Conservation (phyloP, 805 yeast species). For the Kregervanrija fluxuum region DNA sequence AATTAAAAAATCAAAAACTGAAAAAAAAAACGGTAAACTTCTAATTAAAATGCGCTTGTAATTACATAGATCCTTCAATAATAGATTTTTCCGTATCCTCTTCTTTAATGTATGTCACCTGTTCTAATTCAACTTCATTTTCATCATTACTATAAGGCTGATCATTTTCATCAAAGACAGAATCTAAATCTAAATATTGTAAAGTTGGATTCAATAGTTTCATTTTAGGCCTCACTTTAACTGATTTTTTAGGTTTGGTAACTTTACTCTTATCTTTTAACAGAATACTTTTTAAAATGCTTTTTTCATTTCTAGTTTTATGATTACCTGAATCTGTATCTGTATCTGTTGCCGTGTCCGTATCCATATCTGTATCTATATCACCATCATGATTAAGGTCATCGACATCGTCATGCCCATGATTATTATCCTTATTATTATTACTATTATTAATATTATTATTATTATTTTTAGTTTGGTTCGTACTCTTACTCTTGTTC, state of each 20-base stretch:
- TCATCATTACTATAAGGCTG: too few species aligned
- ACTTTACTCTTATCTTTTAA: slow-evolving; percentile 4
- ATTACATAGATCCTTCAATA: too few species aligned
- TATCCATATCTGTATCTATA: not conserved
- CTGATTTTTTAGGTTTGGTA: slow-evolving; percentile 1
- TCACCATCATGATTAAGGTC: not conserved
- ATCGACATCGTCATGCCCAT: not conserved
- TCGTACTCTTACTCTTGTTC: not conserved
- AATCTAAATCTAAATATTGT: slow-evolving; percentile 11
- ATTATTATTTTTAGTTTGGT: not conserved
- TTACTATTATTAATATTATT: not conserved
- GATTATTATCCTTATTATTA: not conserved
- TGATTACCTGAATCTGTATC: not conserved
- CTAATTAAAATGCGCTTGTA: too few species aligned
- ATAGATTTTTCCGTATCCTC: too few species aligned
- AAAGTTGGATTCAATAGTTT: slow-evolving; percentile 14
- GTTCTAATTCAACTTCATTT: too few species aligned
- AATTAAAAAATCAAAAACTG: too few species aligned
- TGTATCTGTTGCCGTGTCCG: not conserved
- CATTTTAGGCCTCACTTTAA: not conserved
- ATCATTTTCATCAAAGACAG: slow-evolving; percentile 4
- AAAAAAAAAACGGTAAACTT: too few species aligned
- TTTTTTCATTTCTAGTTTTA: not conserved
- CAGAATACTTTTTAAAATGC: not conserved
- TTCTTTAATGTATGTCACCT: too few species aligned